Evolutionary conservation across 73 alveolate species (phyloP), one percentile per base, ranked within the genome.

Genomic region (Stentor coeruleus): DNA sequence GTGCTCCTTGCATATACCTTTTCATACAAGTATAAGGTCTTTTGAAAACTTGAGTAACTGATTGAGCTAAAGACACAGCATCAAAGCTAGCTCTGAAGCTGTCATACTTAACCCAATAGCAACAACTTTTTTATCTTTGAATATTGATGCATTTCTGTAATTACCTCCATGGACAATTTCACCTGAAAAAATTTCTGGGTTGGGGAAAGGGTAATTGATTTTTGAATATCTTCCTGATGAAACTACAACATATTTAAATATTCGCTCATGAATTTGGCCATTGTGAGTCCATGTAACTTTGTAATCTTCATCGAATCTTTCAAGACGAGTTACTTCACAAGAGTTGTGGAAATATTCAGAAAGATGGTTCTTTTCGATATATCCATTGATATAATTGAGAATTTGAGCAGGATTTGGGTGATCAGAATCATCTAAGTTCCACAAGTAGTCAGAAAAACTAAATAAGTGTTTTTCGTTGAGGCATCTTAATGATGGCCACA

Each of bases 321-420:
- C 79, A 1, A 66, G 26, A 33, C 33, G 33, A 66, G 37, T 66
- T 26, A 66, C 79, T 2, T 20, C 33, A 2, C 79, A 66, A 33
- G n/a, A 28, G 79, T 28, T 28, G 79, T 66, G 79, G 33, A 66
- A 66, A 33, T 66, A 66, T 20, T 49, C 66, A 49, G 66, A 11
- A 6, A 49, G 6, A 11, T 20, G 6, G 66, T 49, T 49, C 66
- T 49, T 49, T 49, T 66, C 37, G 11, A 66, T 66, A 33, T 26
- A 66, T 20, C 49, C n/a, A 28, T 0, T 26, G 33, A 66, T 14
- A 33, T 66, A 66, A 33, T 20, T 15, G 1, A 20, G 79, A 33
- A 26, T 15, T 66, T 66, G 49, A 20, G n/a, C n/a, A 26, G n/a
- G n/a, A 26, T 37, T 28, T 66, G 79, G 79, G 79, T 66, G 33